Conservation (phyloP, 306 rosid species). For the Arachis hypogaea region DNA sequence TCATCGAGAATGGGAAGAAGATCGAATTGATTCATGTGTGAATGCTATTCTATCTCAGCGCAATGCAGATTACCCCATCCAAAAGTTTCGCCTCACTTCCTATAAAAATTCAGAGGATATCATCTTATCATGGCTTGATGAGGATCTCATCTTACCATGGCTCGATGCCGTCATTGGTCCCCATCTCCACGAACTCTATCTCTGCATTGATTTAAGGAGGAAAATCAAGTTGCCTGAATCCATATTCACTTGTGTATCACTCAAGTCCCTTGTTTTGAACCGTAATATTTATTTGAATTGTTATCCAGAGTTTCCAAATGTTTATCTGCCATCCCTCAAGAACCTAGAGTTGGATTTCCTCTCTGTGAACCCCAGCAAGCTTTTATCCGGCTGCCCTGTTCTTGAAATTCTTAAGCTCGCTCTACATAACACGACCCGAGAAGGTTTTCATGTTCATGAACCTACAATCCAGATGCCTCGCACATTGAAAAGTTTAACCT, state of each 20-base stretch:
- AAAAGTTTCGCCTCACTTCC: neutral
- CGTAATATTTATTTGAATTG: neutral
- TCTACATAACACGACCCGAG: too few relatives aligned
- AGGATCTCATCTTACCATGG: neutral
- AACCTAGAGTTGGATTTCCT: neutral
- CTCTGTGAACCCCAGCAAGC: neutral
- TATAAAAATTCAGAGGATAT: too few relatives aligned
- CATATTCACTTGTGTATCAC: neutral
- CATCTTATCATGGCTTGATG: too few relatives aligned
- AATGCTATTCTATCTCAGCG: neutral
- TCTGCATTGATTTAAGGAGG: neutral
- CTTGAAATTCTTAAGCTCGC: neutral
- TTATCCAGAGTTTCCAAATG: too few relatives aligned
- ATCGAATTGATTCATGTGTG: neutral
- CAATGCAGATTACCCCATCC: neutral
- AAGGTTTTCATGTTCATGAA: too few relatives aligned
- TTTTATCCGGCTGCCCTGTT: neutral
- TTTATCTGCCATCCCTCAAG: conserved; percentile 12
- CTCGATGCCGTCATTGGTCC: neutral
- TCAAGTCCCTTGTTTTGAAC: neutral
- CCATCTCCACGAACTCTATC: neutral
- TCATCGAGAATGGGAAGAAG: too few relatives aligned
- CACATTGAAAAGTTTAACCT: neutral
- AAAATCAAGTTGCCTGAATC: neutral
- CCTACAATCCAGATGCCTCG: neutral